Evolutionary conservation across 2,329 filamentous ascomycete genomes (phyloP).

Genomic region (Diatrype stigma): DNA sequence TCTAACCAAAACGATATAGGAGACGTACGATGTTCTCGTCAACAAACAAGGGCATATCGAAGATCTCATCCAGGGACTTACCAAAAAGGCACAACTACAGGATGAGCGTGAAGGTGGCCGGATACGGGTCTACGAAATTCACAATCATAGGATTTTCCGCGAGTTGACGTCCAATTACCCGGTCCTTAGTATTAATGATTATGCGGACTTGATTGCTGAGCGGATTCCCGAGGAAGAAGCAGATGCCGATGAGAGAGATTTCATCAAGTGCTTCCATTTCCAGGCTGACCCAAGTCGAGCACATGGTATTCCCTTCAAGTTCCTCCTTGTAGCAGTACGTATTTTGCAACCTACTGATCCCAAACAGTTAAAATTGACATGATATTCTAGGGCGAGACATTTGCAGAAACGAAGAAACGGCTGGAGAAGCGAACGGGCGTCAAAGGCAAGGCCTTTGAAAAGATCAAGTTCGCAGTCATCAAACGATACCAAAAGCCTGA

Average conservation of each 20-base stretch:
- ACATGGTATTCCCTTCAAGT: conserved; percentile 89
- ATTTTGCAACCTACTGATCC: background rate
- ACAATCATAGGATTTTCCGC: conserved; percentile 79
- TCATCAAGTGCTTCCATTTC: conserved; percentile 85
- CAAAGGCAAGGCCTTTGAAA: conserved; percentile 97
- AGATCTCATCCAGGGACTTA: conserved; percentile 71
- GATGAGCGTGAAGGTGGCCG: conserved; percentile 66
- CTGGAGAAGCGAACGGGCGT: conserved; percentile 87
- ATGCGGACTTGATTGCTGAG: conserved; percentile 76
- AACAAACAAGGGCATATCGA: conserved; percentile 78
- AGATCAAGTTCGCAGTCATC: conserved; percentile 92
- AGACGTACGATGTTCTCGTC: conserved; percentile 77
- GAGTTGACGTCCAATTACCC: conserved; percentile 66
- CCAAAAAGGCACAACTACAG: conserved; percentile 76
- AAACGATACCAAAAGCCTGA: conserved; percentile 66
- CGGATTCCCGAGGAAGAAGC: conserved; percentile 70
- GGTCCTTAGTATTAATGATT: conserved; percentile 83
- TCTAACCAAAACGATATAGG: conserved; percentile 43
- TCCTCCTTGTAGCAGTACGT: conserved; percentile 74
- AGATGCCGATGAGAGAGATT: conserved; percentile 51
- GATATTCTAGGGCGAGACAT: conserved; percentile 65
- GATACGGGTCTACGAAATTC: conserved; percentile 78
- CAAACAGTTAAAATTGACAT: conserved; percentile 9
- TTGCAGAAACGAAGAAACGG: conserved; percentile 91
- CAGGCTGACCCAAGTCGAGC: conserved; percentile 81